Evolutionary conservation across 805 yeast genomes (phyloP).

Genomic region (Starmerella scarabaei): DNA sequence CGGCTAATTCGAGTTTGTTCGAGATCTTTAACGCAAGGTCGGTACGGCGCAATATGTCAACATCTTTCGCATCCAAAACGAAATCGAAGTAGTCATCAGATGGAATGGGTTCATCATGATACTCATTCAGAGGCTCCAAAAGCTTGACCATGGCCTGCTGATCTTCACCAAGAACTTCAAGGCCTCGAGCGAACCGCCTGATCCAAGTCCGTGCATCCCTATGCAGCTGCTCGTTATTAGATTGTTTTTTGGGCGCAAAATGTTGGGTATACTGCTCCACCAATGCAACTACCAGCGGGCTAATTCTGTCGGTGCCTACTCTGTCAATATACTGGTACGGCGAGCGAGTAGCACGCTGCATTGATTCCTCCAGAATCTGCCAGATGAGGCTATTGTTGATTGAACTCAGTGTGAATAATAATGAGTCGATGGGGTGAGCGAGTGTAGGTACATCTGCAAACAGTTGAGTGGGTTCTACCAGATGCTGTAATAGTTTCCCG

Average conservation of each 20-base stretch:
- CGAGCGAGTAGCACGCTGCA: slow-evolving; percentile 53
- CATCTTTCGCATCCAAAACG: slow-evolving; percentile 15
- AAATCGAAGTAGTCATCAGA: slow-evolving; percentile 21
- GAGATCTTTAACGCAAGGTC: slow-evolving; percentile 20
- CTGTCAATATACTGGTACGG: slow-evolving; percentile 79
- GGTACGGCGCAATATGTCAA: slow-evolving; percentile 7
- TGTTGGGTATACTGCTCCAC: slow-evolving; percentile 40
- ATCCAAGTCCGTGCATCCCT: slow-evolving; percentile 9
- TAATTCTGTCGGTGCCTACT: slow-evolving; percentile 30
- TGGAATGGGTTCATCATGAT: neutral
- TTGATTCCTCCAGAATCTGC: slow-evolving; percentile 60
- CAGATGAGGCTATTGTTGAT: slow-evolving; percentile 31
- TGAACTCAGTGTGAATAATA: slow-evolving; percentile 38
- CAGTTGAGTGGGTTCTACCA: slow-evolving; percentile 41
- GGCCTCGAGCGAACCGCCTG: slow-evolving; percentile 14
- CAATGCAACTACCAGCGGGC: slow-evolving; percentile 46
- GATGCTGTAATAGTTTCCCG: slow-evolving; percentile 35
- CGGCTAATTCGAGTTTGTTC: slow-evolving; percentile 19
- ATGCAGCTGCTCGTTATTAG: neutral
- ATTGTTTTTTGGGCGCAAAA: slow-evolving; percentile 1
- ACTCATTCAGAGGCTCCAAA: neutral
- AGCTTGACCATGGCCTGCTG: neutral
- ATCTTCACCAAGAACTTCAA: slow-evolving; percentile 20
- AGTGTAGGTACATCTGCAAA: slow-evolving; percentile 34
- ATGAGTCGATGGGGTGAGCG: slow-evolving; percentile 42